Evolutionary conservation across 2,329 filamentous ascomycete species (phyloP).

Genomic region (Aspergillus uvarum): DNA sequence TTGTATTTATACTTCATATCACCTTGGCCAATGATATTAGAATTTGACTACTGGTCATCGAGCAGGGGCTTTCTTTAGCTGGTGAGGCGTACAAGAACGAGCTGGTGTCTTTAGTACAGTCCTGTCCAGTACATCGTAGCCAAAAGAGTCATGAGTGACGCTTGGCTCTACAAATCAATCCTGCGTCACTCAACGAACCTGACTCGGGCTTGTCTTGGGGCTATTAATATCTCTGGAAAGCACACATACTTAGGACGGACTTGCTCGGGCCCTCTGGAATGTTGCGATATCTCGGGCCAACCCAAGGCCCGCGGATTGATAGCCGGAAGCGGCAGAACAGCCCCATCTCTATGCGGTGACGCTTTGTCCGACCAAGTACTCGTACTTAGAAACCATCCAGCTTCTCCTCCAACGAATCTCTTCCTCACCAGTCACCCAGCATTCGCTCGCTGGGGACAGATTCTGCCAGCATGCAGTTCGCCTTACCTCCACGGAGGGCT

Average conservation of each 20-base stretch:
- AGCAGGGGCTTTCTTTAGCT: neutral
- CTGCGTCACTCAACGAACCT: neutral
- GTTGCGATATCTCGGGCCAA: conserved; percentile 5
- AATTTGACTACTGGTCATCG: neutral
- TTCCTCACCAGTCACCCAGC: conserved; percentile 16
- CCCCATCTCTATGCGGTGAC: conserved; percentile 2
- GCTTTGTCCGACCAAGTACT: conserved; percentile 2
- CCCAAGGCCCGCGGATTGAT: neutral
- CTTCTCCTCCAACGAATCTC: neutral
- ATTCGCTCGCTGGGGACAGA: conserved; percentile 23
- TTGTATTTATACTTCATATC: conserved; percentile 35
- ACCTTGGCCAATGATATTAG: conserved; percentile 23
- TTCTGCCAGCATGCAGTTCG: conserved; percentile 71
- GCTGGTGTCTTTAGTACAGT: no score
- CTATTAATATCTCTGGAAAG: neutral
- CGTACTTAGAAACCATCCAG: neutral
- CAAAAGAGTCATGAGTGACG: neutral
- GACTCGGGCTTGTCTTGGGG: neutral
- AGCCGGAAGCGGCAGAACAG: conserved; percentile 2
- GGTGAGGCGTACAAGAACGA: no score
- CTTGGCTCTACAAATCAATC: conserved; percentile 1
- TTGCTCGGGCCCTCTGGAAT: neutral
- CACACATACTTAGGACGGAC: neutral
- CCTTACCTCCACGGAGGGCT: conserved; percentile 80
- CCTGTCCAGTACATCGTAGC: neutral